These are phyloP conservation scores for Daldinia vernicosa DNA, from an alignment of 495 filamentous ascomycete genomes.

Conservation along the genomic window DNA sequence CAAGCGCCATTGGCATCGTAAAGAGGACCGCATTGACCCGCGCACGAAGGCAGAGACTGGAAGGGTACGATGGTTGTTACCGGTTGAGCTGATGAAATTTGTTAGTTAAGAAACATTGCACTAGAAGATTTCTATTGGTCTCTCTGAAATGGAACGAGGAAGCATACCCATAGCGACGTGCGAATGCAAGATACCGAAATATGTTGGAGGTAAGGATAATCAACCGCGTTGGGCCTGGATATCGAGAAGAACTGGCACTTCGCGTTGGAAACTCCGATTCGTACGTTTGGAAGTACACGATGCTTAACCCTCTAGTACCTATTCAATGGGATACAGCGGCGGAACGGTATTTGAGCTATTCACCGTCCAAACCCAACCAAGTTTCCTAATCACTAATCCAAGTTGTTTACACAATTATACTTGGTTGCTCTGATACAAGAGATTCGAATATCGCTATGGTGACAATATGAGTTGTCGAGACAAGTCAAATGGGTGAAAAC, in stretches of 20 bases:
- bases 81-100: constrained; percentile 26
- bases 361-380: constrained; percentile 10
- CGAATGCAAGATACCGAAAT: neutral
- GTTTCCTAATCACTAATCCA: constrained; percentile 13
- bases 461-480: constrained; percentile 8
- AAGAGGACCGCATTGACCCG: constrained; percentile 55
- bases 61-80: constrained; percentile 59
- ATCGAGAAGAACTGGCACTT: neutral
- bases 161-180: constrained; percentile 29
- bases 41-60: constrained; percentile 57
- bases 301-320: constrained; percentile 7
- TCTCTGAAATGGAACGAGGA: neutral
- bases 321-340: constrained; percentile 24
- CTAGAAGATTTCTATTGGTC: neutral
- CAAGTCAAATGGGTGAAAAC: neutral
- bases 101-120: constrained; percentile 11
- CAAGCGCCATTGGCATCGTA: constrained; percentile 66
- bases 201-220: constrained; percentile 2
- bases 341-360: constrained; percentile 13
- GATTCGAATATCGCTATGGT: constrained; percentile 1
- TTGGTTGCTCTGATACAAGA: neutral
- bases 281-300: constrained; percentile 8
- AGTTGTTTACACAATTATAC: constrained; percentile 12
- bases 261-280: constrained; percentile 10
- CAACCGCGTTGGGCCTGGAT: constrained; percentile 1